Evolutionary conservation across 495 filamentous ascomycete genomes (phyloP), one percentile per base, ranked within the genome.

Genomic region (Terfezia boudieri): DNA sequence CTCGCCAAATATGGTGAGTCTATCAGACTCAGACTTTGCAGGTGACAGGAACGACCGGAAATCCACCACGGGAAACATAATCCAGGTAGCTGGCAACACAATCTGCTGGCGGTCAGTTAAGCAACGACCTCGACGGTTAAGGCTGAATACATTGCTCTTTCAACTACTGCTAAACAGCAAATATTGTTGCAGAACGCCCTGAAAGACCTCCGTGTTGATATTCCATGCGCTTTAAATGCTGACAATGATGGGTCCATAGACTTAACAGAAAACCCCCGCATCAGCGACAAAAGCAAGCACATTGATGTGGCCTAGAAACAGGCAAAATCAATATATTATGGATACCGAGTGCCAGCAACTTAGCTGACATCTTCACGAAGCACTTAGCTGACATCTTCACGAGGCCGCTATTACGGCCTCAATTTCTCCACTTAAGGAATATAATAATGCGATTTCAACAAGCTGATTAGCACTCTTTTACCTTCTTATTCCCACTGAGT

Each of bases 141-240:
- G 20, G 38, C 49, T 0, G 55, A 57, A 10, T 59, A 55, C n/a
- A 57, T 59, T 35, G 50, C 57, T 9, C 20, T 54, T 2, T 35
- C 20, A 4, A 37, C 53, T 0, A 17, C 55, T 2, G 20, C 26
- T 1, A 37, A 56, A 59, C 38, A 59, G 17, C 37, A 37, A 8
- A 9, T 59, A 11, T 59, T 54, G 57, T 17, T 59, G 16, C 23
- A 17, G 23, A 8, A 20, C 0, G 54, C 14, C 1, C 37, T 51
- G 4, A 9, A 4, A 1, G 50, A 59, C 54, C 36, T 59, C 4
- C 14, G 41, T 46, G 17, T 46, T 20, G 41, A 46, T 20, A 4
- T 46, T 20, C 41, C 41, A 2, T 46, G 14, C 2, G 41, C 41
- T 46, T 20, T 46, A 14, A 14, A 14, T 3, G 12, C 14, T 20